Evolutionary conservation across 2,329 filamentous ascomycete genomes (phyloP).

Genomic region (Dothideomycetes sp.): DNA sequence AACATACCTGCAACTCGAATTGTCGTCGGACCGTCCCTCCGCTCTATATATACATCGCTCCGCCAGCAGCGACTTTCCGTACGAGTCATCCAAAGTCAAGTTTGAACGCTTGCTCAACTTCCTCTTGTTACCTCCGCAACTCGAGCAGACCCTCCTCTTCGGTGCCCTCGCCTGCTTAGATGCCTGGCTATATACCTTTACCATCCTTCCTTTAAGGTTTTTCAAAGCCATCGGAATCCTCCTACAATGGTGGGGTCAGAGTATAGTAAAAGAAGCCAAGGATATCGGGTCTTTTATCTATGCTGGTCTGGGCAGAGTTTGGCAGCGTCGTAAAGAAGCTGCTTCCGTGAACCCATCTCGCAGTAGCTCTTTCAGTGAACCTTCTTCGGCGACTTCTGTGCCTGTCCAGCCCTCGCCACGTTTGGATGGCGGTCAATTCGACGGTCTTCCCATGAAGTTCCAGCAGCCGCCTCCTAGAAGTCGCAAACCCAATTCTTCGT

Average conservation of each 20-base stretch:
- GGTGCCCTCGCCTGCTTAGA: conserved; percentile 87
- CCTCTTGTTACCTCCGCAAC: conserved; percentile 65
- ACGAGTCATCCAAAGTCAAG: conserved; percentile 87
- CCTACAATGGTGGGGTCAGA: conserved; percentile 65
- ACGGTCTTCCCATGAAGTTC: conserved; percentile 1
- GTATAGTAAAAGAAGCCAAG: conserved; percentile 59
- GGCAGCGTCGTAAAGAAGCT: conserved; percentile 38
- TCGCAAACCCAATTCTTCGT: conserved; percentile 20
- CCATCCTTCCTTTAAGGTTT: conserved; percentile 85
- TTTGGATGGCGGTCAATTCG: background rate
- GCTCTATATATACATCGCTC: conserved; percentile 55
- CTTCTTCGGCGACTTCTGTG: background rate
- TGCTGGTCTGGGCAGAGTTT: conserved; percentile 68
- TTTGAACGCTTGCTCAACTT: conserved; percentile 89
- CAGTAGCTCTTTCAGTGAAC: conserved; percentile 16
- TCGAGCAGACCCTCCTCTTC: conserved; percentile 81
- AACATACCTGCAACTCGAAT: conserved; percentile 56
- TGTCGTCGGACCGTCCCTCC: conserved; percentile 52
- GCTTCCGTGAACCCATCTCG: conserved; percentile 12
- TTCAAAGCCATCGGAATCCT: conserved; percentile 70
- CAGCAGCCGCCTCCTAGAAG: conserved; percentile 5
- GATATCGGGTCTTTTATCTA: conserved; percentile 72
- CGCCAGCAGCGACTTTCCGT: conserved; percentile 54
- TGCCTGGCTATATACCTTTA: conserved; percentile 94
- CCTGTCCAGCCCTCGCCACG: background rate